Base-by-base conservation (phyloP, 805 yeast species). In the Zygosaccharomyces siamensis region DNA sequence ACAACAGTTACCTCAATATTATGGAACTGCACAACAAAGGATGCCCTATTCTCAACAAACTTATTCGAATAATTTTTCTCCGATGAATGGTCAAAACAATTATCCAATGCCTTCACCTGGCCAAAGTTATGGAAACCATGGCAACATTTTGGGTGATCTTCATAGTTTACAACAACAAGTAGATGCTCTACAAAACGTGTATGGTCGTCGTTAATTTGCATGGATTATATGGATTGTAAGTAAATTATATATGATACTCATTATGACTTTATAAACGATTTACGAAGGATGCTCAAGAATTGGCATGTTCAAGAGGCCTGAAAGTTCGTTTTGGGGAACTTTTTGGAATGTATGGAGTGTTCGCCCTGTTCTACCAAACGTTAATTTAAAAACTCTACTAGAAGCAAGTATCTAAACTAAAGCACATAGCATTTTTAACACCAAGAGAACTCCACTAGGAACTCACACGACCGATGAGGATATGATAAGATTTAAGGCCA, bases 161-260 rank as follows among this genome's bases (percentile, higher is more conserved):
- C 77, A 76, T 58, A 84, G 84, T 7, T 70, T 84, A 42, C 88
- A 84, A 57, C 83, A 75, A 32, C 89, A 84, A 62, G 88, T 84
- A 20, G 85, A 84, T 56, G 73, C 75, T 45, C 68, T 84, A 32
- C 68, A 68, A 35, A 61, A 57, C 32, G 42, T 51, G 3, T 63
- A 63, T 46, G 53, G 54, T 20, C 51, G 56, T 27, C 51, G 53
- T 27, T 48, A 36, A 48, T 38, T n/a, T n/a, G 30, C 8, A 41
- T n/a, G 12, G n/a, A 14, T 14, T 41, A 30, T 14, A 41, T 41
- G 30, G 44, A 20, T 41, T 41, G 20, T 41, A 11, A 30, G 30
- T 14, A 26, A 33, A 41, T 11, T 30, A 40, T 40, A 20, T 4
- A 27, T 39, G 27, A 23, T 27, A 5, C 33, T 30, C 27, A 14